Evolutionary conservation across 441 rosid species (phyloP), one percentile per base, ranked within the genome.

Genomic region (Euphorbia corollata): DNA sequence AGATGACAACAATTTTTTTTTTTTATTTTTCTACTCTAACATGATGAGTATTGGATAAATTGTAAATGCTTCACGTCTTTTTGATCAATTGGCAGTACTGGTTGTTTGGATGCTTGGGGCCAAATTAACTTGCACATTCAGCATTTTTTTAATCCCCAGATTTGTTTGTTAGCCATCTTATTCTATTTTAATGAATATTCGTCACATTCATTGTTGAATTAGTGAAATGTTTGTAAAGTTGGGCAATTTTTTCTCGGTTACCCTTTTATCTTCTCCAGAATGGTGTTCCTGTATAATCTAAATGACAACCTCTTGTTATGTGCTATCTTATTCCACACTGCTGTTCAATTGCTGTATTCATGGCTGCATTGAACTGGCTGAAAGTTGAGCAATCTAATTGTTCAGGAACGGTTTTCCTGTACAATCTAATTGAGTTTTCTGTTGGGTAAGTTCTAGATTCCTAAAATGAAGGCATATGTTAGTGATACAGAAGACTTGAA

Each of bases 401-500:
- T 23, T 55, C 36, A 59, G 62, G 64, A 56, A 54, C 19, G 56
- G 24, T 69, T 77, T 64, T 59, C 45, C 63, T 39, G 12, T 65
- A 60, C 68, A 74, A 79, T 80, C 86, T 88, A 79, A 88, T 80
- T 83, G 86, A 61, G 72, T 78, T 53, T 85, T 72, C 74, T 78
- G 73, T 81, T 80, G 84, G 88, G 84, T 82, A 94, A 94, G 99
- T 88, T 87, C 94, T 94, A 94, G 99, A 90, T 94, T 85, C 98
- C 96, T 78, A 94, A 94, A 83, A 91, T 94, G 98, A 94, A 94
- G 99, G 96, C 98, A 16, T 94, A 94, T 91, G 79, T 94, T 81
- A 82, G 84, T 61, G 99, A 94, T 80, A 86, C 99, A n/a, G 99
- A 91, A 78, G 99, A 94, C 80, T 83, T 91, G 64, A 87, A 87